Base-by-base conservation (phyloP, 257 asterid genomes). In the Buddleja alternifolia region DNA sequence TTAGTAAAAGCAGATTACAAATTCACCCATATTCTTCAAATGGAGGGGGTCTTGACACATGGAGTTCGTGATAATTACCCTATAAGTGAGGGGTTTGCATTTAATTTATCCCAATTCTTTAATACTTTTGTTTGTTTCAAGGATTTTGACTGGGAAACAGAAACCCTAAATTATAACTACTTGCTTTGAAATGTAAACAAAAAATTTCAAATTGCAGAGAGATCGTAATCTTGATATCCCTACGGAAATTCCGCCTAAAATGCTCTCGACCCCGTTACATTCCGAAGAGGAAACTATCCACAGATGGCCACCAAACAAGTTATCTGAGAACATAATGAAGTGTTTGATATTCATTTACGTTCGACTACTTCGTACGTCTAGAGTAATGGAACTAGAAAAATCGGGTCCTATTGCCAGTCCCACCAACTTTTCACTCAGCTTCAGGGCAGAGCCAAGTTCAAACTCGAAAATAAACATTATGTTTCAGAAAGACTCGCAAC, bases 241-340 rank as follows among this genome's bases (percentile, higher is more conserved):
- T 3, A 10, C 58, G 1, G 91, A 89, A 0, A 56, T 59, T 11
- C 72, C 80, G 16, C 57, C 74, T 16, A 81, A 63, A 71, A 69
- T 62, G 1, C 16, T 67, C 15, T 58, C 88, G 6, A 76, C 85
- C 64, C 89, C 96, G 24, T 16, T 83, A 6, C 86, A 79, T 2
- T 8, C 81, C 1, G 96, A 80, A 42, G 97, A 90, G 55, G 96
- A 93, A 17, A 81, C 54, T 79, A 78, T 84, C 17, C 85, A 83
- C 17, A 79, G 80, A 69, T 89, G 85, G 90, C 15, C 90, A 0
- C 97, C 99, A 6, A 94, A 94, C 84, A 94, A 90, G 86, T 52
- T 94, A 37, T 89, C 99, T 0, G 97, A 94, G 81, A 91, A 82
- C 80, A 81, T 90, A 9, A 84, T 88, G 90, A 94, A 91, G 84